Evolutionary conservation across 352 stramenopile species (phyloP).

Genomic region (Phytophthora pisi): DNA sequence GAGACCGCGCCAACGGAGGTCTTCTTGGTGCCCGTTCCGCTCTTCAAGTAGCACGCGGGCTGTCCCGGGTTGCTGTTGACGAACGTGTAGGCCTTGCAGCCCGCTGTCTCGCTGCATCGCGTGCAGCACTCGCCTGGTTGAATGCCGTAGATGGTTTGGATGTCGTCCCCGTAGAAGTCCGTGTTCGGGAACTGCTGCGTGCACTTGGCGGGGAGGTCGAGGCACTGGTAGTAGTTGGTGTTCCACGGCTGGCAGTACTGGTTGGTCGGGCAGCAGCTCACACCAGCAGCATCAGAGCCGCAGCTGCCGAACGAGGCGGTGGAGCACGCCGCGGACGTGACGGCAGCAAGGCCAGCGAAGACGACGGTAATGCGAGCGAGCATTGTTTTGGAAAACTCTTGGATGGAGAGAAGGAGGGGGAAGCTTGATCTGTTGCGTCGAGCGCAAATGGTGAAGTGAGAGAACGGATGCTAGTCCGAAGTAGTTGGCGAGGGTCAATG

Average conservation of each 20-base stretch:
- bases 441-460: constrained; percentile 26
- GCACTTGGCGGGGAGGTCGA: constrained; percentile 20
- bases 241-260: constrained; percentile 36
- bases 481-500: neutral
- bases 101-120: constrained; percentile 15
- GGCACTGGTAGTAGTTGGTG: constrained; percentile 31
- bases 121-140: constrained; percentile 32
- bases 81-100: constrained; percentile 36
- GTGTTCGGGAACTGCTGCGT: constrained; percentile 34
- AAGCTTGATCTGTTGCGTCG: constrained; percentile 13
- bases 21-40: constrained; percentile 10
- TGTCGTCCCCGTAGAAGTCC: constrained; percentile 41
- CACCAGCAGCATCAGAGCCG: constrained; percentile 12
- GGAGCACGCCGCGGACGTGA: constrained; percentile 4
- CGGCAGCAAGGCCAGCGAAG: constrained; percentile 7
- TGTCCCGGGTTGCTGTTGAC: constrained; percentile 35
- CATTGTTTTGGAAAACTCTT: constrained; percentile 23
- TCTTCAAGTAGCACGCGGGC: constrained; percentile 50
- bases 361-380: constrained; percentile 18
- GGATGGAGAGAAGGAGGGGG: neutral
- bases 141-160: constrained; percentile 34
- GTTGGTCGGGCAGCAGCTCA: constrained; percentile 18
- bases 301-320: constrained; percentile 9
- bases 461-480: neutral
- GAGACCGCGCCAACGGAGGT: constrained; percentile 38